Conservation (phyloP, 768 basidiomycete genomes). For the Termitomyces heimii region DNA sequence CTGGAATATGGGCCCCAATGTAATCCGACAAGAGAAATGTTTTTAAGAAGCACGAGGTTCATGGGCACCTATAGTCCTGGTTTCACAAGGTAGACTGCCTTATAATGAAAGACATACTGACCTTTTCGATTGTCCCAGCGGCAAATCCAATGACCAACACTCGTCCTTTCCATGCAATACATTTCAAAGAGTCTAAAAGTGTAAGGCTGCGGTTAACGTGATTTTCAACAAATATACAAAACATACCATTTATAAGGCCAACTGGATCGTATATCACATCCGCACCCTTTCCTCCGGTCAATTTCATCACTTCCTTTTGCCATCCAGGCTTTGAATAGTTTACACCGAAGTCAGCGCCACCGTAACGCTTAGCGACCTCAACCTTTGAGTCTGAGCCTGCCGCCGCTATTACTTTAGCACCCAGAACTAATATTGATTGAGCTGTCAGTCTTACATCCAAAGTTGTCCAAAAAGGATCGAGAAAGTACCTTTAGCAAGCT, state of each 20-base stretch:
- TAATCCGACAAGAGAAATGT: conserved; percentile 76
- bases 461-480: background rate
- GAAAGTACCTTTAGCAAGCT: conserved; percentile 83
- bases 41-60: conserved; percentile 79
- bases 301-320: conserved; percentile 84
- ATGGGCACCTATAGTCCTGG: conserved; percentile 60
- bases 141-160: conserved; percentile 94
- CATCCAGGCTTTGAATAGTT: conserved; percentile 77
- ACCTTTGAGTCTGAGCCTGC: conserved; percentile 78
- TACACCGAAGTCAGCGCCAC: conserved; percentile 78
- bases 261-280: conserved; percentile 88
- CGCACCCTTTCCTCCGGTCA: conserved; percentile 82
- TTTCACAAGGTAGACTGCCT: conserved; percentile 12
- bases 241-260: conserved; percentile 62
- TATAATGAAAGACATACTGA: conserved; percentile 18
- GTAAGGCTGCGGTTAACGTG: background rate
- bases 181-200: conserved; percentile 72
- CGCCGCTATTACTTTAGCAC: conserved; percentile 93
- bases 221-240: background rate
- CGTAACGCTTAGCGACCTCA: conserved; percentile 65
- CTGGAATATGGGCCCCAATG: conserved; percentile 82
- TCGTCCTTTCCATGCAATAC: conserved; percentile 92
- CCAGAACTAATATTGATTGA: conserved; percentile 50
- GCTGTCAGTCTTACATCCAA: background rate
- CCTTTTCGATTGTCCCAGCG: conserved; percentile 79